Percentiles rank a stretch among this genome's conserved stretches.
Conservation (phyloP, 106 monocot genomes). For the Dendrobium nobile region DNA sequence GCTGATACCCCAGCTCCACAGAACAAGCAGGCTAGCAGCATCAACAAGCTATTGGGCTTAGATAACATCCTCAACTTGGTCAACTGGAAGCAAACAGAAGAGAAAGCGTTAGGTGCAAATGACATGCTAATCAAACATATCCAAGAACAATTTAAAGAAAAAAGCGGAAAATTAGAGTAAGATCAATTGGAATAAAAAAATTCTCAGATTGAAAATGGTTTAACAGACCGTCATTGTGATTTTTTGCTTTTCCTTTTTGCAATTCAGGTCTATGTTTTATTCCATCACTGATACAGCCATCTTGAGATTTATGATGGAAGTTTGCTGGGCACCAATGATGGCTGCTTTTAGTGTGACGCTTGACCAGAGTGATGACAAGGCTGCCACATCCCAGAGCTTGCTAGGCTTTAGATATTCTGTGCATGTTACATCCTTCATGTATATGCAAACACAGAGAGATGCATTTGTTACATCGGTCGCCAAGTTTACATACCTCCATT, state of each 20-base stretch:
- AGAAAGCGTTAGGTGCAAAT: constrained; percentile 86
- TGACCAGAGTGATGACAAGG: constrained; percentile 84
- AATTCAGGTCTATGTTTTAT: constrained; percentile 73
- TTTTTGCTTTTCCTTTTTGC: constrained; percentile 4
- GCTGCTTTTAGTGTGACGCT: constrained; percentile 98
- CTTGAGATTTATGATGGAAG: constrained; percentile 87
- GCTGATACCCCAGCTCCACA: constrained; percentile 65
- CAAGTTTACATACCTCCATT: constrained; percentile 91
- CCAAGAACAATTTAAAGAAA: constrained; percentile 95
- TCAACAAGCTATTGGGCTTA: constrained; percentile 85
- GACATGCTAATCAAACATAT: constrained; percentile 84
- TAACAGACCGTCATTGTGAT: neutral
- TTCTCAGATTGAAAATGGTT: constrained; percentile 1
- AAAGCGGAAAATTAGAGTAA: constrained; percentile 90
- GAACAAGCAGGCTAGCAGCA: constrained; percentile 66
- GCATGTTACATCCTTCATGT: constrained; percentile 93
- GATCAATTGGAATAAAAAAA: constrained; percentile 13
- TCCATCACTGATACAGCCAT: constrained; percentile 75
- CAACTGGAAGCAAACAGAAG: constrained; percentile 78
- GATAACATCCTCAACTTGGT: constrained; percentile 85
- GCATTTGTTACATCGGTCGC: constrained; percentile 98
- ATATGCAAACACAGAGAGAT: constrained; percentile 97
- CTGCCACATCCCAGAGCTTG: constrained; percentile 65
- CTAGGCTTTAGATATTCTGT: constrained; percentile 84
- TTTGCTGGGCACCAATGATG: constrained; percentile 99